Evolutionary conservation across 2,329 filamentous ascomycete genomes (phyloP).

Genomic region (Endoconidiophora polonica): DNA sequence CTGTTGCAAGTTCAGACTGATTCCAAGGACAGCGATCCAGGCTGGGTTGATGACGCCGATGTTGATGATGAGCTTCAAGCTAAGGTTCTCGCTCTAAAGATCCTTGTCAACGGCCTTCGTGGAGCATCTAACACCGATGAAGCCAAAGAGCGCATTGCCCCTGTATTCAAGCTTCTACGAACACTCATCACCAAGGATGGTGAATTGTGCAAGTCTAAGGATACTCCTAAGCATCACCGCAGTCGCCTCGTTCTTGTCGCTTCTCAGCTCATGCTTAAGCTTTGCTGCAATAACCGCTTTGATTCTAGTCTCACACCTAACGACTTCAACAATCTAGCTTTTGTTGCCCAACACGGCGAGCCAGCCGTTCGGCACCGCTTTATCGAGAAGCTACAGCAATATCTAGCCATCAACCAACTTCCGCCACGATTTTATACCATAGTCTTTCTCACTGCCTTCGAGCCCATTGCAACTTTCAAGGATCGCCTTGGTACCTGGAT

Average conservation of each 20-base stretch:
- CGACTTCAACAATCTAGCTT: slow-evolving; percentile 68
- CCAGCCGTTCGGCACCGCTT: slow-evolving; percentile 63
- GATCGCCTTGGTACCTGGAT: slow-evolving; percentile 75
- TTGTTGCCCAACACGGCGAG: slow-evolving; percentile 64
- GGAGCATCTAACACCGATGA: slow-evolving; percentile 30
- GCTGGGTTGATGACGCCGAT: slow-evolving; percentile 51
- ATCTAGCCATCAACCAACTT: slow-evolving; percentile 57
- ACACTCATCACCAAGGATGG: slow-evolving; percentile 60
- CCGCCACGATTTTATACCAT: slow-evolving; percentile 71
- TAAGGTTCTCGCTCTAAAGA: slow-evolving; percentile 70
- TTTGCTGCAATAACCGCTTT: slow-evolving; percentile 60
- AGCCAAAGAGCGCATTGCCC: slow-evolving; percentile 42
- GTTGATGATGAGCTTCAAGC: slow-evolving; percentile 68
- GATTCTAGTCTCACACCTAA: slow-evolving; percentile 56
- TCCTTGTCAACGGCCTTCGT: slow-evolving; percentile 71
- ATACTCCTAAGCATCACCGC: slow-evolving; percentile 64
- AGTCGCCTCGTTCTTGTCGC: slow-evolving; percentile 68
- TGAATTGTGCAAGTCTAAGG: slow-evolving; percentile 57
- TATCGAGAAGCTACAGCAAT: slow-evolving; percentile 75
- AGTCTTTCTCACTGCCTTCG: slow-evolving; percentile 80
- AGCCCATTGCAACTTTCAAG: slow-evolving; percentile 59
- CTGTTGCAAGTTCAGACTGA: slow-evolving; percentile 50
- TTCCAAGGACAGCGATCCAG: slow-evolving; percentile 36
- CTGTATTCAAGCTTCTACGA: slow-evolving; percentile 65
- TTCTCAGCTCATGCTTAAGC: slow-evolving; percentile 65